phyloP scores from a whole-genome alignment of 169 alveolate species.

The Plasmodium vinckei region DNA sequence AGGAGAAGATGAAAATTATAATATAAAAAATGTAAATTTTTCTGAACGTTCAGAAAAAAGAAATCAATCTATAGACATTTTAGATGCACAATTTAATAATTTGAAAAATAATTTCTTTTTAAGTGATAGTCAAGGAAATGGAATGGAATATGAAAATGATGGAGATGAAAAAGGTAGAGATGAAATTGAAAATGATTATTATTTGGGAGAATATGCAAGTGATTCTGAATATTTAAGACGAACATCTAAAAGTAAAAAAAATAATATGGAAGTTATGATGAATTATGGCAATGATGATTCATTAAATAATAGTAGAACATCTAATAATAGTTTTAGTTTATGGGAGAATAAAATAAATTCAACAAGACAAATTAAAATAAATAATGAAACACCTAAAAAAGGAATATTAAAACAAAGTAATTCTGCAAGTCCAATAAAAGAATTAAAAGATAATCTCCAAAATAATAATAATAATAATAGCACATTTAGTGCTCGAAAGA shows the following conservation, averaged over 20 bases:
- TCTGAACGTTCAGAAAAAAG: not conserved
- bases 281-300: slow-evolving; percentile 70
- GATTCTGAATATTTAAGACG: slow-evolving; percentile 53
- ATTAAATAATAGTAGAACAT: slow-evolving; percentile 25
- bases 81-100: slow-evolving; percentile 24
- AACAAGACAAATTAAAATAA: slow-evolving; percentile 26
- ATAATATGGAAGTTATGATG: not conserved
- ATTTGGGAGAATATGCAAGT: slow-evolving; percentile 34
- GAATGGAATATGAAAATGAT: not conserved
- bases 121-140: not conserved
- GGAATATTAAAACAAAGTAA: slow-evolving; percentile 61
- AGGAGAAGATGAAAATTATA: not conserved
- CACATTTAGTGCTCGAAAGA: slow-evolving; percentile 34
- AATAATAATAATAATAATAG: no score
- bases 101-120: slow-evolving; percentile 9
- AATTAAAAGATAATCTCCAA: slow-evolving; percentile 7
- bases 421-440: slow-evolving; percentile 50
- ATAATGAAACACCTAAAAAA: slow-evolving; percentile 64
- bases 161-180: not conserved
- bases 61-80: slow-evolving; percentile 17
- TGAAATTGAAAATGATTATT: not conserved
- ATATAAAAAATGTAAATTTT: not conserved
- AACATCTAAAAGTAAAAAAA: slow-evolving; percentile 12
- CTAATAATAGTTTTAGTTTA: slow-evolving; percentile 14
- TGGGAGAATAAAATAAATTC: slow-evolving; percentile 57